These are phyloP conservation scores for Flaveria brownii DNA, from an alignment of 129 eudicot genomes.

Conservation along the genomic window DNA sequence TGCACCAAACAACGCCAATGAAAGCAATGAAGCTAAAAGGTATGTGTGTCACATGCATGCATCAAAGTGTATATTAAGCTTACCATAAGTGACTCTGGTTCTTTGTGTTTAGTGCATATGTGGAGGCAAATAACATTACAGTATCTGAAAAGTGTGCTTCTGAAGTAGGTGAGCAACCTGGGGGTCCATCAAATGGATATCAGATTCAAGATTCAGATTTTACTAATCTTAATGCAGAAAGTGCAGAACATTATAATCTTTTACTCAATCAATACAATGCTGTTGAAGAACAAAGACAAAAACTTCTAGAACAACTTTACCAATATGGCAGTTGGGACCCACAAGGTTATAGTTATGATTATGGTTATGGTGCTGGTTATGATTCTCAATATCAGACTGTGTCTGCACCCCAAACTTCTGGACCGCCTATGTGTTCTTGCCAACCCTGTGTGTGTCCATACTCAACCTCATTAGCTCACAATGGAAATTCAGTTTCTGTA, in stretches of 20 bases:
- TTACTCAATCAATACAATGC: constrained; percentile 70
- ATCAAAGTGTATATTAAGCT: constrained; percentile 15
- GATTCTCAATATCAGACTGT: constrained; percentile 55
- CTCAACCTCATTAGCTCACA: constrained; percentile 36
- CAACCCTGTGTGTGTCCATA: constrained; percentile 64
- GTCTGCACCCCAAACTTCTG: constrained; percentile 45
- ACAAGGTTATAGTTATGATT: constrained; percentile 39
- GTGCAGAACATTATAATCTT: constrained; percentile 52
- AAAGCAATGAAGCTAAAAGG: constrained; percentile 41
- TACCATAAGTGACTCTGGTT: constrained; percentile 13
- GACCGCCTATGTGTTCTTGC: constrained; percentile 43
- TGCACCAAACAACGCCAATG: neutral
- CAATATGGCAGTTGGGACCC: constrained; percentile 56
- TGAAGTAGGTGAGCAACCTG: constrained; percentile 28
- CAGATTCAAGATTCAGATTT: constrained; percentile 34
- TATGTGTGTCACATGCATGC: constrained; percentile 19
- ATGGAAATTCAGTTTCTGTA: constrained; percentile 29
- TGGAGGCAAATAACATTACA: constrained; percentile 32
- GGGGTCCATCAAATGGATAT: constrained; percentile 32
- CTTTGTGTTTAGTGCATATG: constrained; percentile 38
- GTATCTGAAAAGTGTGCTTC: constrained; percentile 29
- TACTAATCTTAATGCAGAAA: constrained; percentile 32
- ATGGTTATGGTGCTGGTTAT: constrained; percentile 31
- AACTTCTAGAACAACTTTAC: constrained; percentile 62
- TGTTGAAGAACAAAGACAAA: constrained; percentile 72